phyloP scores from a whole-genome alignment of 345 rosid genomes.

The Isatis tinctoria region DNA sequence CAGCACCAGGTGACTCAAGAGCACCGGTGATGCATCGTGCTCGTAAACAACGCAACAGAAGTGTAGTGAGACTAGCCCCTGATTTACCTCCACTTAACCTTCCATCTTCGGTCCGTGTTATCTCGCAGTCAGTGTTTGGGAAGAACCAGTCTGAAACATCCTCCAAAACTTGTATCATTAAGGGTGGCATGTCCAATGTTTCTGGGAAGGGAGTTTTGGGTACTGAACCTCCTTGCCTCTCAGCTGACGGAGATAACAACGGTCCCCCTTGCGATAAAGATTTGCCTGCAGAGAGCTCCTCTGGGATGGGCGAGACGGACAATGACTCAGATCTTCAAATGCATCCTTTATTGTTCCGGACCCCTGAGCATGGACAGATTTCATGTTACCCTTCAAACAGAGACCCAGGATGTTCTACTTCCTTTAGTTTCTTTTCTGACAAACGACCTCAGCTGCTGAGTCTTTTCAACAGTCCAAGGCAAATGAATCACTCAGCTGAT shows the following conservation, averaged over 20 bases:
- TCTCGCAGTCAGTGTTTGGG: conserved; percentile 61
- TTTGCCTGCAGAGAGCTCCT: conserved; percentile 44
- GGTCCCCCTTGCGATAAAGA: conserved; percentile 35
- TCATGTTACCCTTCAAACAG: conserved; percentile 51
- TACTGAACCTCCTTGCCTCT: conserved; percentile 33
- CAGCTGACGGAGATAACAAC: conserved; percentile 32
- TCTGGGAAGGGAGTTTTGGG: conserved; percentile 39
- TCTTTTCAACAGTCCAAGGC: conserved; percentile 65
- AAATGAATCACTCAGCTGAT: conserved; percentile 38
- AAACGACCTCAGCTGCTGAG: conserved; percentile 75
- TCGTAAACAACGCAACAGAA: conserved; percentile 42
- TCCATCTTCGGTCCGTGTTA: conserved; percentile 81
- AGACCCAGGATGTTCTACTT: conserved; percentile 37
- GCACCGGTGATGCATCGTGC: conserved; percentile 41
- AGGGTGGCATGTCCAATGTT: conserved; percentile 26
- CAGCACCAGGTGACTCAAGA: conserved; percentile 28
- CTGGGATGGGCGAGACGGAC: conserved; percentile 42
- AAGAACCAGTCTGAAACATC: conserved; percentile 40
- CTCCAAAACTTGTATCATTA: conserved; percentile 33
- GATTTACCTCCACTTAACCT: conserved; percentile 93
- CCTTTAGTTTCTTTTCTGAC: conserved; percentile 74
- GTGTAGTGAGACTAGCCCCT: conserved; percentile 87
- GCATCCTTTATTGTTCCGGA: conserved; percentile 89
- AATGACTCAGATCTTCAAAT: conserved; percentile 57
- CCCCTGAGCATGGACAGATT: conserved; percentile 51